These are phyloP conservation scores for Hexamita inflata DNA, from an alignment of 208 protist genomes.

Conservation along the genomic window DNA sequence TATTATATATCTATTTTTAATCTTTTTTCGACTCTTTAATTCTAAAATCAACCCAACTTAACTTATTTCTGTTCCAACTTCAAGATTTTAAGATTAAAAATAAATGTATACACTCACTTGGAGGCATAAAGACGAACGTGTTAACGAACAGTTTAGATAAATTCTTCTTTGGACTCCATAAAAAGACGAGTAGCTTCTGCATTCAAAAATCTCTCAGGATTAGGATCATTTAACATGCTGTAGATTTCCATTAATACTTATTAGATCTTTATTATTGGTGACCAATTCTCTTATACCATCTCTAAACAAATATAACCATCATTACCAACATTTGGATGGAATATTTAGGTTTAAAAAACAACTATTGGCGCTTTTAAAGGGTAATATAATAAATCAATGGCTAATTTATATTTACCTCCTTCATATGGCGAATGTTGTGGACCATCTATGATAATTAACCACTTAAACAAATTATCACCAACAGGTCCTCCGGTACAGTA, in stretches of 20 bases:
- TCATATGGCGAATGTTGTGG: background rate
- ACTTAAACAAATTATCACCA: background rate
- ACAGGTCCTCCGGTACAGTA: too few species aligned
- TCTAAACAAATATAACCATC: conserved; percentile 23
- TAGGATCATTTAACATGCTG: background rate
- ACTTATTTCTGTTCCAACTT: too few species aligned
- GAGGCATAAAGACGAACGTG: too few species aligned
- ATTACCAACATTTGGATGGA: conserved; percentile 26
- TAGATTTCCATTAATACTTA: background rate
- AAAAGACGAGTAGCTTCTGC: background rate
- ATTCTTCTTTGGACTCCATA: too few species aligned
- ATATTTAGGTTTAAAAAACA: conserved; percentile 9
- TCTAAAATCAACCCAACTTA: too few species aligned
- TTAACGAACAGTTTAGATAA: too few species aligned
- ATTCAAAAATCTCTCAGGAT: background rate
- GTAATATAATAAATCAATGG: conserved; percentile 11
- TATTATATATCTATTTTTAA: too few species aligned
- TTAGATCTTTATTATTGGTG: background rate
- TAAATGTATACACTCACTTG: too few species aligned
- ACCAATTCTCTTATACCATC: background rate
- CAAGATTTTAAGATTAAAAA: too few species aligned
- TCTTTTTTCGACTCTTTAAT: too few species aligned
- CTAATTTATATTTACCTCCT: background rate
- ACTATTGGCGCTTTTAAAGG: conserved; percentile 29
- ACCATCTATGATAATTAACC: background rate